Evolutionary conservation across 2,329 filamentous ascomycete species (phyloP), one percentile per base, ranked within the genome.

Genomic region (Aspergillus latus): DNA sequence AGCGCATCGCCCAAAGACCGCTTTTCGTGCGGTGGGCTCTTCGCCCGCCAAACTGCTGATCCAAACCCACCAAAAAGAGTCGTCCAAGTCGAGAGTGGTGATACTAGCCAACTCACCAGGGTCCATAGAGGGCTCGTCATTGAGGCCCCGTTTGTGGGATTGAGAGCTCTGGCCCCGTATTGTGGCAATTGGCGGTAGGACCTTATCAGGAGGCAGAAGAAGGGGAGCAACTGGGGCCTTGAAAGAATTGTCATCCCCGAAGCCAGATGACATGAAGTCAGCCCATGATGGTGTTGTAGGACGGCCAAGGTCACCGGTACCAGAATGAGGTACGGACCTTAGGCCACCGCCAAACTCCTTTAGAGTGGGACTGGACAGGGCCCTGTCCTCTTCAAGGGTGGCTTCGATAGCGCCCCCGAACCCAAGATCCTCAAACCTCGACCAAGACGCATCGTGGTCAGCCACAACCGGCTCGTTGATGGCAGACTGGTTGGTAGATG

Each of bases 1-100:
- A 16, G 94, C 91, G 68, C 94, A 99, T 61, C 94, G 84, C 37
- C 94, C 94, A 71, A 99, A 99, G 0, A 92, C 91, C 5, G 92
- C 88, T 72, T 99, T 99, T 59, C 94, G 86, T 46, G 88, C 83
- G 0, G 86, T 75, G 0, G 92, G 89, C 76, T 99, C 94, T 68
- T 99, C 94, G 0, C 87, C 89, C 1, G 93, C 92, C 67, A 99
- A 78, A 80, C 93, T 97, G 65, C 86, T 95, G 82, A 99, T 97
- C 94, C 94, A 99, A 3, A 97, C 94, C 93, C 94, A 97, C 94
- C 94, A 99, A 73, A 99, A 99, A 1, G 92, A 88, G 71, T 97
- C 93, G 66, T 99, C 94, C 4, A 99, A 80, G 60, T 94, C 88
- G 56, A 97, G 84, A 37, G 83, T 83, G 26, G 84, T 89, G 68